Base-by-base conservation (phyloP, 768 basidiomycete genomes). In the Dentipellis sp. region DNA sequence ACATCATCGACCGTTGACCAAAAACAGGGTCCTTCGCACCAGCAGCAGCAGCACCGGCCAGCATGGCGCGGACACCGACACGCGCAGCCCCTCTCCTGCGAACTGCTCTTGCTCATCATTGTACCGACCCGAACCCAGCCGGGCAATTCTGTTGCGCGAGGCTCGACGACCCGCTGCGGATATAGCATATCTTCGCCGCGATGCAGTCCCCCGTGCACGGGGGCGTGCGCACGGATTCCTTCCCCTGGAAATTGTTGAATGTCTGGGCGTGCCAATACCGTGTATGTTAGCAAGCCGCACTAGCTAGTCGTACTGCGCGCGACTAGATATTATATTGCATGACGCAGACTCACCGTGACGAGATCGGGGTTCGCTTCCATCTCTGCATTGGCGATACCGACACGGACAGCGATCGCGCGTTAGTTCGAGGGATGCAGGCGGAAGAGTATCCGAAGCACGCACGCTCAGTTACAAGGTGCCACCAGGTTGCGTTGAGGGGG, bases 401-500 rank as follows among this genome's bases (percentile, higher is more conserved):
- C 59, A 34, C 56, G 52, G n/a, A 23, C n/a, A 16, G 11, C 45
- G 35, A 21, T 29, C 55, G 50, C 21, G 39, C 37, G 38, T 47
- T 11, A n/a, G 45, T 60, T 39, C 58, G 42, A 47, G 21, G n/a
- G 37, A 7, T 38, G 29, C 50, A 52, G 3, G 52, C 39, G 36
- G 11, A 16, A 23, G 48, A 23, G 22, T 22, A 37, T 9, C 12
- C 23, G 57, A 36, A 17, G 12, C 4, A 70, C 75, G 59, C 55
- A 83, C 85, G 77, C 69, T 88, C 86, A 10, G 88, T 89, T 42
- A 90, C 84, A 48, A 68, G 78, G 62, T 89, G 88, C 88, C 88
- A 90, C 83, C 84, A 90, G 10, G 88, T 89, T 7, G 85, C 85
- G 58, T 90, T 90, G 59, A 91, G 68, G 0, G 88, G 88, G 64